Evolutionary conservation across 2,329 filamentous ascomycete species (phyloP), one percentile per base, ranked within the genome.

Genomic region (Diaporthe capsici): DNA sequence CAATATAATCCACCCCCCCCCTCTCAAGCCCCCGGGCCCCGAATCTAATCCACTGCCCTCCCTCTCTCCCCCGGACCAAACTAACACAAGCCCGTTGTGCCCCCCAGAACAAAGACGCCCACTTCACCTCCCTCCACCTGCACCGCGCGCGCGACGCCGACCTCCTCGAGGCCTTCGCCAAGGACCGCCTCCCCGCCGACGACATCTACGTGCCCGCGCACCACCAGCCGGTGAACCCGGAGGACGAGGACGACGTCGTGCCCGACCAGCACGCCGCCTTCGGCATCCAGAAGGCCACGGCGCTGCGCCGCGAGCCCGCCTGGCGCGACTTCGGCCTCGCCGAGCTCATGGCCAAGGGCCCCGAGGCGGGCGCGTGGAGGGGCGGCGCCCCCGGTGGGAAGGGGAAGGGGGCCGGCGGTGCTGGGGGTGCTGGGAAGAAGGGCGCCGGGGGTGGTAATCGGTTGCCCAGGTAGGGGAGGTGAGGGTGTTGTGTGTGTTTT

Each of bases 251-350:
- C 81, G 94, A 97, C 81, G 93, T 97, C 5, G 94, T 97, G 6
- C 94, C 95, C 0, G 94, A 97, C 83, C 94, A 97, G 85, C 94
- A 97, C 82, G 94, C 94, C 17, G 95, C 94, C 0, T 97, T 97
- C 82, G 95, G 94, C 53, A 97, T 97, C 80, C 92, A 94, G 83
- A 90, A 94, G 79, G 94, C 94, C 13, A 96, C 94, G 22, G 93
- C 95, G 85, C 90, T 90, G 78, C 88, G 87, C 79, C 90, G 89
- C 80, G 94, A 95, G 84, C 89, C 93, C 1, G 92, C 92, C 10
- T 97, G 94, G 94, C 93, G 93, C 82, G 94, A 97, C 81, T 85
- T 96, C 9, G 93, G 94, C 0, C 86, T 97, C n/a, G 88, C 88
- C 8, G 90, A 92, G 75, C 86, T 97, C 80, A 92, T 96, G 90